Percentiles rank a stretch among this genome's conserved stretches.
These are phyloP conservation scores for Penicillium hordei DNA, from an alignment of 2,329 filamentous ascomycete species.

Conservation along the genomic window DNA sequence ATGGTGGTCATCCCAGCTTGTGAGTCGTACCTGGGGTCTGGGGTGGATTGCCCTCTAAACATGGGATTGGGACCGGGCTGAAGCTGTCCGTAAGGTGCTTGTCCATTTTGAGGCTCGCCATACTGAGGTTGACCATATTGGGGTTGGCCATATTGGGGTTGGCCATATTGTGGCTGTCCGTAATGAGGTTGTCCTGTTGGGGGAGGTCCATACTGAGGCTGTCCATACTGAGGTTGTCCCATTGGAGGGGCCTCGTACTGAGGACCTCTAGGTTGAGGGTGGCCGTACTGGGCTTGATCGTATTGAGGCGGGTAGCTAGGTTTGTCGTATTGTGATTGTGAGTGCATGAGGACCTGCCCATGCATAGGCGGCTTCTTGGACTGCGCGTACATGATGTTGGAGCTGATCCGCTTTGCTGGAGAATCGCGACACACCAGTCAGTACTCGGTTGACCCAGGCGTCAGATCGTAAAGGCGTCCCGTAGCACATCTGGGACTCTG, in stretches of 20 bases:
- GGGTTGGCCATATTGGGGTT: not conserved
- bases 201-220: not conserved
- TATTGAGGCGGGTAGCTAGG: not conserved
- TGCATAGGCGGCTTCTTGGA: not conserved
- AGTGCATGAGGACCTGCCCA: not conserved
- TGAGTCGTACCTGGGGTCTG: not conserved
- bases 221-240: not conserved
- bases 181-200: not conserved
- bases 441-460: not conserved
- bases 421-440: not conserved
- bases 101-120: not conserved
- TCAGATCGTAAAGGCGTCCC: not conserved
- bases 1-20: not conserved
- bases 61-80: not conserved
- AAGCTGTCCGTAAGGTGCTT: not conserved
- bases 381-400: not conserved
- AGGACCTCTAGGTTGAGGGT: not conserved
- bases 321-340: not conserved
- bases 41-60: not conserved
- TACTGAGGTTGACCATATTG: not conserved
- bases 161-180: no score
- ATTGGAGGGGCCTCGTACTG: not conserved
- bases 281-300: not conserved
- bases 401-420: not conserved
- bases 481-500: not conserved